Base-by-base conservation (phyloP, 73 alveolate genomes). In the Paramecium caudatum region DNA sequence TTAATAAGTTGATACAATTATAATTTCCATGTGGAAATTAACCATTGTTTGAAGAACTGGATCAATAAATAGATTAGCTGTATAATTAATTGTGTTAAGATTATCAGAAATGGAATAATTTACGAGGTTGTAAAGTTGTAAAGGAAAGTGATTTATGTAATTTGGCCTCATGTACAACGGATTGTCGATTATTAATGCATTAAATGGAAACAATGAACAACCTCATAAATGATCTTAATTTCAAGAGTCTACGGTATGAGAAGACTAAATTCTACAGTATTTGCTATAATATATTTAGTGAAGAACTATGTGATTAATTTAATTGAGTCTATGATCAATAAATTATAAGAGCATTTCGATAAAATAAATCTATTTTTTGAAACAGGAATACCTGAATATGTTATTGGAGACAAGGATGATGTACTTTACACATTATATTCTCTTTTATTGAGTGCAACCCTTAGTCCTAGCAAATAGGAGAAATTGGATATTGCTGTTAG, bases 101-200 rank as follows among this genome's bases (percentile, higher is more conserved):
- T 9, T 68, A 68, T 30, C 13, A 68, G 36, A 68, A 68, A 16
- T 68, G 84, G 84, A 68, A 68, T 43, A 68, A 68, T 34, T 68
- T 68, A 16, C 25, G 84, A 68, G 84, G 55, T 32, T 68, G 25
- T 16, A 68, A 68, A 33, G 84, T 68, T 32, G 50, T 68, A 8
- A 68, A 68, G 5, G 84, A 68, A 21, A 32, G 50, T 13, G 84
- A 68, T 68, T 37, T 68, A 68, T 32, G 50, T 68, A 68, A 32
- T 0, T 68, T 68, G 50, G 84, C 48, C 6, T n/a, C 25, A 68
- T 68, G 84, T n/a, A 68, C 84, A 2, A 68, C 36, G 12, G 84
- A 68, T 55, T 55, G 80, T 23, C 23, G 84, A 37, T 16, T 34
- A 34, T 34, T 32, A 23, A 68, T 32, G 37, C 17, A 34, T n/a